A percentile compares a stretch with the other conserved stretches of the same genome.
phyloP scores from a whole-genome alignment of 23 red algal species.

The Agarophyton chilense region DNA sequence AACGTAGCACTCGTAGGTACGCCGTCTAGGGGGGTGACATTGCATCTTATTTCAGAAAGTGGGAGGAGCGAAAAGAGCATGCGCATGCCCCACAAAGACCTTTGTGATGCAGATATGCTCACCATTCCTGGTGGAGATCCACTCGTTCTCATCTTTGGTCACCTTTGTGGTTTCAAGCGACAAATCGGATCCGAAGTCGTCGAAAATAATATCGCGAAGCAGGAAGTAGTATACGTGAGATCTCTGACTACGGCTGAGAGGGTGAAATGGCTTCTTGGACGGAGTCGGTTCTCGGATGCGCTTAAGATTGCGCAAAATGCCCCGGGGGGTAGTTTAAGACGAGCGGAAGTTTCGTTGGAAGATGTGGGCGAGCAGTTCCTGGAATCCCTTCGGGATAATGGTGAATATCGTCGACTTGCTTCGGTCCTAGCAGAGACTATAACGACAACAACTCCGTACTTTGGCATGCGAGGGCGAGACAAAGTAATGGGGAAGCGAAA shows the following conservation, averaged over 20 bases:
- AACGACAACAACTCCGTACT: conserved; percentile 51
- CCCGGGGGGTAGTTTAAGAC: conserved; percentile 61
- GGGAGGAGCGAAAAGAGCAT: conserved; percentile 59
- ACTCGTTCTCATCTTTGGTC: conserved; percentile 58
- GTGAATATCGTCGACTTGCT: conserved; percentile 58
- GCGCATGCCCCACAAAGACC: conserved; percentile 29
- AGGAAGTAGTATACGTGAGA: conserved; percentile 48
- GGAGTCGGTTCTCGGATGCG: conserved; percentile 70
- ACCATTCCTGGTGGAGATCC: conserved; percentile 71
- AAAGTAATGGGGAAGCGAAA: conserved; percentile 45
- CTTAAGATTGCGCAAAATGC: conserved; percentile 67
- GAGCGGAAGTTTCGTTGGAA: conserved; percentile 73
- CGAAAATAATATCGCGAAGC: background rate
- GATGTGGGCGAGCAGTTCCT: conserved; percentile 83
- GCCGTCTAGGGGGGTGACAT: conserved; percentile 18
- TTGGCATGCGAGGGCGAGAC: conserved; percentile 51
- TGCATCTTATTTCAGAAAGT: conserved; percentile 39
- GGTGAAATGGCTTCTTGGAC: conserved; percentile 75
- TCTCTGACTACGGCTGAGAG: conserved; percentile 65
- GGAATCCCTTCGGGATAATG: conserved; percentile 56
- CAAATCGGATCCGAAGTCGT: background rate
- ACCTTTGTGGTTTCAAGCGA: conserved; percentile 18
- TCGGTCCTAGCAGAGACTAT: conserved; percentile 74
- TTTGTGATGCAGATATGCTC: conserved; percentile 54
- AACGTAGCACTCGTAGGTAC: conserved; percentile 45